Evolutionary conservation across 2,329 filamentous ascomycete genomes (phyloP), one percentile per base, ranked within the genome.

Genomic region (Sporothrix euskadiensis): DNA sequence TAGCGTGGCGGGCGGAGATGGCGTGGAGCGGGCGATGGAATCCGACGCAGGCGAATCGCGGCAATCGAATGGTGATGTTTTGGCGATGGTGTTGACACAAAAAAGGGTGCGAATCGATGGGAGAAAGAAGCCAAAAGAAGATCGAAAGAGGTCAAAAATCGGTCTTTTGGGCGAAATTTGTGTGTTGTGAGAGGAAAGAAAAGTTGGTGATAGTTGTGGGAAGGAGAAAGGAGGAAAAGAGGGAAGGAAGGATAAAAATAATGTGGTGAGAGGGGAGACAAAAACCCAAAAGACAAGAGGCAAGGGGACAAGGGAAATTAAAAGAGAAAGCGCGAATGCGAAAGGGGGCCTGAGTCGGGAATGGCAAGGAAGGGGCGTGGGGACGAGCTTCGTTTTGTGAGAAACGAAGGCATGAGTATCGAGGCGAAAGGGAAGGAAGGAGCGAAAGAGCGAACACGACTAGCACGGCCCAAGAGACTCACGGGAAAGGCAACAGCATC

Each of bases 381-480:
- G 83, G 84, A 87, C 85, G 83, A 83, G 83, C 85, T 83, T 83
- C 81, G 82, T 84, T 85, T 85, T 84, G 82, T 80, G 73, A 71
- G 47, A 68, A 61, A 26, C 54, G 47, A 73, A 63, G 66, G 72
- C 72, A 73, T 44, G 65, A 69, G 52, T 47, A 54, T 61, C 41
- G 63, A 57, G 71, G 49, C 16, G 54, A 72, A 54, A 63, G 41
- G 52, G 54, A 69, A 44, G 66, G 72, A 69, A 73, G 32, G 72
- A 57, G 41, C 59, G 68, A 71, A 65, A 47, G 54, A 16, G 69
- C 69, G 69, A 54, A 10, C 19, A 54, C 41, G 69, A 32, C 47
- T 69, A 54, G 66, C 44, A 69, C 66, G 69, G 49, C 69, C 16
- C 57, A 72, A 12, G 44, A 44, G 59, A 22, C 30, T 14, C 47